Conservation (phyloP, 139 green algal genomes). For the Coelastrella sp. region DNA sequence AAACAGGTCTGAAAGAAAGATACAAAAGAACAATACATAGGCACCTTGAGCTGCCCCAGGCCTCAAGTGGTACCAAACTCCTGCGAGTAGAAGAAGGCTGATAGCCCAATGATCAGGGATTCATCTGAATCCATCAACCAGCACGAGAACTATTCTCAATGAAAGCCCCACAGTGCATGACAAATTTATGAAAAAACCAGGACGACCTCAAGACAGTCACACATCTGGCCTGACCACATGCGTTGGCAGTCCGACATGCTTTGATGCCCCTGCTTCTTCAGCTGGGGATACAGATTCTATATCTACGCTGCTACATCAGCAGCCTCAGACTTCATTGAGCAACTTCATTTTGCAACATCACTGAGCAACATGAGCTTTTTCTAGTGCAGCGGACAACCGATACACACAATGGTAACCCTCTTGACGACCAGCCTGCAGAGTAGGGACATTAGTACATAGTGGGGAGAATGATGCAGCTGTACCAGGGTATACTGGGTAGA, state of each 20-base stretch:
- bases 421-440: constrained; percentile 18
- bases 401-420: constrained; percentile 23
- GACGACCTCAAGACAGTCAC: no score
- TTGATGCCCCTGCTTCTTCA: background rate
- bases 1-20: background rate
- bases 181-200: no score
- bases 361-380: background rate
- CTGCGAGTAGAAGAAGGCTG: no score
- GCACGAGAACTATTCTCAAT: no score
- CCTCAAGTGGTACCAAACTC: no score
- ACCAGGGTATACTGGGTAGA: constrained; percentile 40
- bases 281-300: background rate
- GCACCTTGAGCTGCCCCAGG: no score
- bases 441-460: constrained; percentile 30
- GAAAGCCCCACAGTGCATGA: no score
- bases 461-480: constrained; percentile 43
- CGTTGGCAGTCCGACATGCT: background rate
- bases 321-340: background rate
- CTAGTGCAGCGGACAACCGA: constrained; percentile 11
- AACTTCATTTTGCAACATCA: no score
- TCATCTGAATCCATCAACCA: no score
- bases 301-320: no score
- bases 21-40: background rate
- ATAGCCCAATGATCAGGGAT: no score
- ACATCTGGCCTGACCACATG: no score